Percentiles rank a stretch among this genome's conserved stretches.
Conservation (phyloP, 225 moss, liverwort and hornwort species). For the Polytrichum formosum region DNA sequence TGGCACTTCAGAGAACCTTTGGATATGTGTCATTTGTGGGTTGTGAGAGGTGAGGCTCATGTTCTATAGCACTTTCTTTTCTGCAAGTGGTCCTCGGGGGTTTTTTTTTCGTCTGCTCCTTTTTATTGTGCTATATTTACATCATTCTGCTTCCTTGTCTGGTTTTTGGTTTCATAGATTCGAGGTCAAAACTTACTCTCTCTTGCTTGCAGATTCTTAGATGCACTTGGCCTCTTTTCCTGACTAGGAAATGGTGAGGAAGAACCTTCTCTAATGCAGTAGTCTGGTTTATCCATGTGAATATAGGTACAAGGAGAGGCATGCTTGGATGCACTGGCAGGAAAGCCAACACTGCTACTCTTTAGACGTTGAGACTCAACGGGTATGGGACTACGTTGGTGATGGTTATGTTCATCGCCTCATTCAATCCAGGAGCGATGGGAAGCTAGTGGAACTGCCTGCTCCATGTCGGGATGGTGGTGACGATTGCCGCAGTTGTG, state of each 20-base stretch:
- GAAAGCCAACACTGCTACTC: slow-evolving; percentile 95
- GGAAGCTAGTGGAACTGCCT: slow-evolving; percentile 91
- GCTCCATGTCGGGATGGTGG: slow-evolving; percentile 91
- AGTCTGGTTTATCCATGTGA: neutral
- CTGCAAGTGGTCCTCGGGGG: neutral
- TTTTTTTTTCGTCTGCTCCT: neutral
- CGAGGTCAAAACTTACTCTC: neutral
- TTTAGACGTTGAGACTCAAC: slow-evolving; percentile 91
- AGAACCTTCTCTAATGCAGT: neutral
- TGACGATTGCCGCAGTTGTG: slow-evolving; percentile 94
- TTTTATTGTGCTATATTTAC: neutral
- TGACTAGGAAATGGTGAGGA: neutral
- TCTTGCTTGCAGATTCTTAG: neutral
- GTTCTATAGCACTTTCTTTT: neutral
- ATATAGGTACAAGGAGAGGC: slow-evolving; percentile 87
- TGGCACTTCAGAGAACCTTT: slow-evolving; percentile 85
- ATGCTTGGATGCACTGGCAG: slow-evolving; percentile 97
- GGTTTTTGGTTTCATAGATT: neutral
- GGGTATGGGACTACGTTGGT: slow-evolving; percentile 98
- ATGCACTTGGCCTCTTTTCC: neutral
- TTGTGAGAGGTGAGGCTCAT: slow-evolving; percentile 73
- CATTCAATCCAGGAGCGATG: slow-evolving; percentile 94
- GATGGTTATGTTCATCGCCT: slow-evolving; percentile 97
- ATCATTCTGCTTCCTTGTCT: neutral
- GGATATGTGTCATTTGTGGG: slow-evolving; percentile 99